Conservation (phyloP, 2,329 filamentous ascomycete species). For the Tricladium varicosporioides region DNA sequence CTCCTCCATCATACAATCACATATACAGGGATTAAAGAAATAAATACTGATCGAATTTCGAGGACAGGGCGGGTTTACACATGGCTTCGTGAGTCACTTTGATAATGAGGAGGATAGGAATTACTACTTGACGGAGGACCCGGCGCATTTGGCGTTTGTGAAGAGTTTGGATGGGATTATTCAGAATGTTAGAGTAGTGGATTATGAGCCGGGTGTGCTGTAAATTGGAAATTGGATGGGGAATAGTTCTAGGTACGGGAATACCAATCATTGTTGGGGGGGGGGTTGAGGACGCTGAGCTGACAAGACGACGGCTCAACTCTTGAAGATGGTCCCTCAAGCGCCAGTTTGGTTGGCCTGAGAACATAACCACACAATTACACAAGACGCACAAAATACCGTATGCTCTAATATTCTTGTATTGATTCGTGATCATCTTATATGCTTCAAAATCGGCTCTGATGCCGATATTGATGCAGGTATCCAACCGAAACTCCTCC, state of each 20-base stretch:
- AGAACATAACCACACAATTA: too few species aligned
- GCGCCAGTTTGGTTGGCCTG: too few species aligned
- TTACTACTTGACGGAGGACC: constrained; percentile 67
- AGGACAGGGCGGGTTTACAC: constrained; percentile 59
- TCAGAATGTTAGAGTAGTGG: constrained; percentile 55
- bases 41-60: constrained; percentile 1
- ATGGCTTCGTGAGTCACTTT: constrained; percentile 70
- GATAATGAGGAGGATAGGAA: constrained; percentile 59
- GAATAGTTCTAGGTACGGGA: too few species aligned
- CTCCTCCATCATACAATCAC: not conserved
- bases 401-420: too few species aligned
- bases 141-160: constrained; percentile 60
- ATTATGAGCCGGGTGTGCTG: constrained; percentile 55
- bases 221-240: too few species aligned
- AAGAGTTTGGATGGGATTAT: constrained; percentile 46
- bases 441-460: constrained; percentile 12
- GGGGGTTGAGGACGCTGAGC: too few species aligned
- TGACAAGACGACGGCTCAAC: too few species aligned
- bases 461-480: constrained; percentile 23
- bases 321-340: too few species aligned
- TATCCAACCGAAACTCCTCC: constrained; percentile 30
- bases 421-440: constrained; percentile 4
- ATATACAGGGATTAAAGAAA: not conserved
- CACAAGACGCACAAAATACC: too few species aligned
- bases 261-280: too few species aligned